A percentile compares a stretch with the other conserved stretches of the same genome.
These are phyloP conservation scores for Stenocarpella maydis DNA, from an alignment of 2,329 filamentous ascomycete species.

Conservation along the genomic window DNA sequence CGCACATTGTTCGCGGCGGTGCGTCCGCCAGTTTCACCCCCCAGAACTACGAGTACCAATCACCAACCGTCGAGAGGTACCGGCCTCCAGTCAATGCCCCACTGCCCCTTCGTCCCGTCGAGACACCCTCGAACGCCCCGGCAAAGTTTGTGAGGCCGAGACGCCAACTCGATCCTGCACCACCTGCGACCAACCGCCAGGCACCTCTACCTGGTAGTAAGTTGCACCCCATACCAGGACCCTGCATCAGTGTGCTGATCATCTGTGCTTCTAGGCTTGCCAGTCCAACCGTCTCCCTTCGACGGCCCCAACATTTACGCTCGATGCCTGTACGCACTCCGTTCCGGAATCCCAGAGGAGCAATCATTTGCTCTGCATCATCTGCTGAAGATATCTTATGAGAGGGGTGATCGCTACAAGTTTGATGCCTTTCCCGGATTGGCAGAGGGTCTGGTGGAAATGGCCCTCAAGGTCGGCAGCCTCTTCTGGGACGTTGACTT, in stretches of 20 bases:
- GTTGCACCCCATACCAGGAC: conserved; percentile 41
- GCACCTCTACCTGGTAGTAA: conserved; percentile 65
- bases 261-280: conserved; percentile 29
- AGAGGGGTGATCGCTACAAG: conserved; percentile 93
- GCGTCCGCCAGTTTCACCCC: conserved; percentile 60
- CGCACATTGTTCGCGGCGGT: conserved; percentile 46
- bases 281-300: conserved; percentile 49
- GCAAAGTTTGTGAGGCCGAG: conserved; percentile 68
- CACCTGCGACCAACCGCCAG: conserved; percentile 16
- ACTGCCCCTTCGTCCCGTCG: conserved; percentile 75
- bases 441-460: conserved; percentile 86
- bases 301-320: conserved; percentile 91
- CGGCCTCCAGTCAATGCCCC: conserved; percentile 72
- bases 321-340: conserved; percentile 82
- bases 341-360: conserved; percentile 80
- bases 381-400: conserved; percentile 92
- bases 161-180: conserved; percentile 50
- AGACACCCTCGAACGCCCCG: conserved; percentile 78
- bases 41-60: conserved; percentile 63
- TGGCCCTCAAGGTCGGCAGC: conserved; percentile 78
- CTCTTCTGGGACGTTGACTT: conserved; percentile 86
- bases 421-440: conserved; percentile 92
- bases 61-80: conserved; percentile 71
- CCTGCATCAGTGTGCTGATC: background rate
- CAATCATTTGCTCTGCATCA: conserved; percentile 95